phyloP scores from a whole-genome alignment of 2,329 filamentous ascomycete species.

The Huntiella savannae region DNA sequence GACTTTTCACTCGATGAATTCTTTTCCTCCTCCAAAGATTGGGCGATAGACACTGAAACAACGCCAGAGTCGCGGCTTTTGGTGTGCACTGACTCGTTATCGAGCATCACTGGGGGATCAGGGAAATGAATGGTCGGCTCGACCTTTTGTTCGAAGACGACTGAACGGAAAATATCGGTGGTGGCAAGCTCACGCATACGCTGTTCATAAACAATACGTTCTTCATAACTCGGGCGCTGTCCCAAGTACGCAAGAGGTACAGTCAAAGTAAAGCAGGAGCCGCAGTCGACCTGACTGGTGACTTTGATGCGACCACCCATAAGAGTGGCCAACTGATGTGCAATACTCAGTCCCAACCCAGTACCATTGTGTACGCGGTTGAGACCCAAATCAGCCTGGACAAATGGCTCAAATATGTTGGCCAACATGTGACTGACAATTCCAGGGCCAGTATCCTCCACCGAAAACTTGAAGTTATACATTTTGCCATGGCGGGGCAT shows the following conservation, averaged over 20 bases:
- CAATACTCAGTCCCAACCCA: conserved; percentile 74
- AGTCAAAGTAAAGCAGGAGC: conserved; percentile 64
- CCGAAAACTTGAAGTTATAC: conserved; percentile 71
- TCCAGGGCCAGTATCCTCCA: conserved; percentile 73
- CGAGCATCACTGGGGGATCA: conserved; percentile 13
- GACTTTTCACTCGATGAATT: too few relatives aligned
- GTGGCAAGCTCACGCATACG: conserved; percentile 24
- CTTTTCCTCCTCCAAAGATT: too few relatives aligned
- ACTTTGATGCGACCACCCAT: conserved; percentile 66
- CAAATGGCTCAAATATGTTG: conserved; percentile 82
- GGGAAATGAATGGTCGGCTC: not conserved
- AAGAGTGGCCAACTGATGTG: conserved; percentile 61
- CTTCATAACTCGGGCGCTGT: conserved; percentile 26
- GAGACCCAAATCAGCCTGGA: conserved; percentile 75
- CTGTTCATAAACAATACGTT: conserved; percentile 31
- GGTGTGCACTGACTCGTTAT: conserved; percentile 20
- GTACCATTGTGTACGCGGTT: conserved; percentile 85
- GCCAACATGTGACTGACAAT: conserved; percentile 61
- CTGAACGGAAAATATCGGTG: too few relatives aligned
- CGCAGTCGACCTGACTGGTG: conserved; percentile 50
- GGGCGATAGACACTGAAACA: too few relatives aligned
- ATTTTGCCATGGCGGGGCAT: conserved; percentile 43
- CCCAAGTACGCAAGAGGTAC: conserved; percentile 64
- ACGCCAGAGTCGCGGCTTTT: too few relatives aligned
- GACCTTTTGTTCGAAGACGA: not conserved